These are phyloP conservation scores for Saccharum officinarum DNA, from an alignment of 176 grass and related monocot genomes.

Conservation along the genomic window DNA sequence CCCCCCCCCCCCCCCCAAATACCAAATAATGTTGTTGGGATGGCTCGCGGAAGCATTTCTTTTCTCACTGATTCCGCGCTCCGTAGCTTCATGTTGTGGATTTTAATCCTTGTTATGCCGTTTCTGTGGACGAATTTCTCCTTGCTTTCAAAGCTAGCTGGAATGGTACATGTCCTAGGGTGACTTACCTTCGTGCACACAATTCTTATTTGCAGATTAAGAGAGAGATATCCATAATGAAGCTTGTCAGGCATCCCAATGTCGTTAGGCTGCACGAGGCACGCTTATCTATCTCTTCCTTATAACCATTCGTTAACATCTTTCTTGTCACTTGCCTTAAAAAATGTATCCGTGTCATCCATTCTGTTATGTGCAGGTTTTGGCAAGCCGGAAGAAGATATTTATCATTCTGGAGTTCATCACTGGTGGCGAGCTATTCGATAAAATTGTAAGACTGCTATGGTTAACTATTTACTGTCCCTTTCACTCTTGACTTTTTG, in stretches of 20 bases:
- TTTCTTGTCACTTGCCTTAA: background rate
- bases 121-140: background rate
- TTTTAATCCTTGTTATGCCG: background rate
- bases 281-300: constrained; percentile 10
- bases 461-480: constrained; percentile 32
- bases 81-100: background rate
- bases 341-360: background rate
- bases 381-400: constrained; percentile 96
- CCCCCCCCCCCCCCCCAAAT: too few species aligned
- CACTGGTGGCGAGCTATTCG: constrained; percentile 94
- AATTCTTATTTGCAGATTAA: constrained; percentile 72
- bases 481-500: constrained; percentile 20
- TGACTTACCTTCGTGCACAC: background rate
- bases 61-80: background rate
- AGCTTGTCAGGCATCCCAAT: constrained; percentile 96
- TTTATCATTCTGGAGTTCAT: constrained; percentile 99
- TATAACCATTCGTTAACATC: background rate
- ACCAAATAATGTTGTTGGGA: background rate
- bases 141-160: constrained; percentile 7
- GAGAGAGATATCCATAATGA: constrained; percentile 99
- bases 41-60: background rate
- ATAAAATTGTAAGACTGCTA: constrained; percentile 82
- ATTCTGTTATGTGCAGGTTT: constrained; percentile 74
- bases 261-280: constrained; percentile 89
- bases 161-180: background rate